Percentiles rank a stretch among this genome's conserved stretches.
Conservation (phyloP, 2,329 filamentous ascomycete species). For the Penicillium sp. region DNA sequence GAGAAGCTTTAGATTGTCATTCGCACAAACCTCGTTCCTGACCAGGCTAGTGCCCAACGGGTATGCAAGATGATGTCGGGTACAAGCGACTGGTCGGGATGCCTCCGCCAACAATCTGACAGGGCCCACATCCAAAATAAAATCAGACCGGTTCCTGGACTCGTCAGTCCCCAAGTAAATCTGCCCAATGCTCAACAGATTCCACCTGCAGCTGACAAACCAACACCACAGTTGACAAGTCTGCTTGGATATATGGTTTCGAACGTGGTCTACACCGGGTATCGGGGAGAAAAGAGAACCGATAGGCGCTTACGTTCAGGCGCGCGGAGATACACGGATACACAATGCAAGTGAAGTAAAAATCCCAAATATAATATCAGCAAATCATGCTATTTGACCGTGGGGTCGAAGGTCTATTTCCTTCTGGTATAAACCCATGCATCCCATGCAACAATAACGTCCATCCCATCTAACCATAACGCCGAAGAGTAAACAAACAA, state of each 20-base stretch:
- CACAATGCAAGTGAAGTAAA: background rate
- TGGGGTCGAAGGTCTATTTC: conserved; percentile 40
- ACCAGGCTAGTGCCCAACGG: conserved; percentile 19
- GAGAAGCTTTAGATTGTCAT: background rate
- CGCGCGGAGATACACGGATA: conserved; percentile 1
- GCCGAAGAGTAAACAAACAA: conserved; percentile 27
- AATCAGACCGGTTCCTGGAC: conserved; percentile 20
- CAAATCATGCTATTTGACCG: conserved; percentile 31
- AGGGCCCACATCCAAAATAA: conserved; percentile 15
- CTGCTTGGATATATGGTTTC: background rate
- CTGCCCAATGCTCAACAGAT: conserved; percentile 24
- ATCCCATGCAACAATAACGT: conserved; percentile 31
- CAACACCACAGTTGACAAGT: conserved; percentile 6
- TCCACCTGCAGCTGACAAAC: conserved; percentile 8
- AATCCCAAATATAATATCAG: conserved; percentile 18
- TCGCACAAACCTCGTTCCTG: conserved; percentile 11
- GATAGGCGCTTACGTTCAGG: conserved; percentile 8
- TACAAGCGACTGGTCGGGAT: conserved; percentile 10
- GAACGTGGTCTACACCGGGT: conserved; percentile 12
- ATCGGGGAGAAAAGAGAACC: background rate
- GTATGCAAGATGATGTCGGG: conserved; percentile 21
- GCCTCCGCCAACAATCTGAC: conserved; percentile 13
- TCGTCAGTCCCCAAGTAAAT: conserved; percentile 26
- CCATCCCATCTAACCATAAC: conserved; percentile 41
- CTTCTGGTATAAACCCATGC: conserved; percentile 43